These are phyloP conservation scores for Echites panduratus DNA, from an alignment of 257 asterid genomes.

Conservation along the genomic window DNA sequence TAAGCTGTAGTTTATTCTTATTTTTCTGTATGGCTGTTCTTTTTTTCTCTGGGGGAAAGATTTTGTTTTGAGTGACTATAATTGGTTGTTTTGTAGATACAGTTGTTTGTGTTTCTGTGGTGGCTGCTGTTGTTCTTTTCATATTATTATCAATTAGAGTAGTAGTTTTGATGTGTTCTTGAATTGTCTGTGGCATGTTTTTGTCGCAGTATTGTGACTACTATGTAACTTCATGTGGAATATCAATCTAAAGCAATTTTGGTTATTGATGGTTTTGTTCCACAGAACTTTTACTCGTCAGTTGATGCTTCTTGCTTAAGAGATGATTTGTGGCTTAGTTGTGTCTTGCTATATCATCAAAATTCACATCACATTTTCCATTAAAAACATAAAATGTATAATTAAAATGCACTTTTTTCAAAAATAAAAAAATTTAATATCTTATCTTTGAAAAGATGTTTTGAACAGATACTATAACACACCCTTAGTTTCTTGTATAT, in stretches of 20 bases:
- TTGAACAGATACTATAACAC: too few relatives aligned
- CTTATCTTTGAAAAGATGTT: too few relatives aligned
- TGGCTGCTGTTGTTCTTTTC: too few relatives aligned
- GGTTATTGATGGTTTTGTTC: not conserved
- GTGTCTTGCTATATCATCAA: too few relatives aligned
- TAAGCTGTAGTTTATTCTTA: constrained; percentile 14
- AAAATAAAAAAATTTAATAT: too few relatives aligned
- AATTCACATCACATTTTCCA: too few relatives aligned
- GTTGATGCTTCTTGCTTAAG: too few relatives aligned
- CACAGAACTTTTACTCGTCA: too few relatives aligned
- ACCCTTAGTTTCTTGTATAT: too few relatives aligned
- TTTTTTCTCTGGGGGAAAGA: constrained; percentile 12
- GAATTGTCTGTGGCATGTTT: constrained; percentile 10
- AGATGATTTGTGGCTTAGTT: too few relatives aligned
- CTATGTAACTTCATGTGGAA: constrained; percentile 3
- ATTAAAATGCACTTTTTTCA: too few relatives aligned
- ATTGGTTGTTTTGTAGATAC: constrained; percentile 34
- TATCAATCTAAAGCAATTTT: constrained; percentile 19
- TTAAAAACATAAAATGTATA: too few relatives aligned
- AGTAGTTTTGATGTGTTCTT: constrained; percentile 5
- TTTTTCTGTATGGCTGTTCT: constrained; percentile 12
- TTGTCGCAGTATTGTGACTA: constrained; percentile 9
- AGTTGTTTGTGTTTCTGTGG: constrained; percentile 12
- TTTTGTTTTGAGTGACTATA: constrained; percentile 13
- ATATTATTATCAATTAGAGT: constrained; percentile 20